Evolutionary conservation across 176 grass and related monocot species (phyloP), one percentile per base, ranked within the genome.

Genomic region (Hyparrhenia diplandra): DNA sequence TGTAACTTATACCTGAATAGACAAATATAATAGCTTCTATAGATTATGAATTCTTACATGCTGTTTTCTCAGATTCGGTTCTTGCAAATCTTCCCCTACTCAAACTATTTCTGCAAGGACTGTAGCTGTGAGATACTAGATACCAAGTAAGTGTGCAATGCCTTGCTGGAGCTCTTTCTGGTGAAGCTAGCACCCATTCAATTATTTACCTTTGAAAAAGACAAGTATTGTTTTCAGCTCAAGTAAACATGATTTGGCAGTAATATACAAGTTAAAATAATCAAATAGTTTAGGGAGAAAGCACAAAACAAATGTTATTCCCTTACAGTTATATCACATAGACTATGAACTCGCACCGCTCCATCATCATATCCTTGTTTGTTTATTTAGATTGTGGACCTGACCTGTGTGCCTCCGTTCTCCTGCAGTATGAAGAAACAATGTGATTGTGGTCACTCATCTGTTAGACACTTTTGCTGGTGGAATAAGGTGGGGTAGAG

Each of bases 41-140:
- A 62, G 32, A 74, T 78, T 29, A 75, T 69, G 55, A 49, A 13
- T 80, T 83, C 25, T 66, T 79, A 81, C 27, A 24, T 76, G 10
- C 58, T 87, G 55, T 83, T 75, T 83, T 70, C 24, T 74, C 85
- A 98, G 96, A 84, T 98, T 84, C 96, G 96, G 18, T 98, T 98
- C 88, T 81, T 98, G 80, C 92, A 95, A 95, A 87, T 98, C 71
- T 93, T 74, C 72, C 96, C 92, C 23, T 98, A 93, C 80, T 95
- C 96, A 2, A 78, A 87, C 81, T 95, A 95, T 76, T 92, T 98
- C 49, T 98, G 96, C 92, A 98, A 95, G 92, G 90, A 98, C 67
- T 98, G 96, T 43, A 28, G 82, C 74, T 98, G 96, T 86, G 88
- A 83, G 64, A 62, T 90, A 74, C 90, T 93, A 27, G 96, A 98